Evolutionary conservation across 2,329 filamentous ascomycete species (phyloP).

Genomic region (Beauveria varroae): DNA sequence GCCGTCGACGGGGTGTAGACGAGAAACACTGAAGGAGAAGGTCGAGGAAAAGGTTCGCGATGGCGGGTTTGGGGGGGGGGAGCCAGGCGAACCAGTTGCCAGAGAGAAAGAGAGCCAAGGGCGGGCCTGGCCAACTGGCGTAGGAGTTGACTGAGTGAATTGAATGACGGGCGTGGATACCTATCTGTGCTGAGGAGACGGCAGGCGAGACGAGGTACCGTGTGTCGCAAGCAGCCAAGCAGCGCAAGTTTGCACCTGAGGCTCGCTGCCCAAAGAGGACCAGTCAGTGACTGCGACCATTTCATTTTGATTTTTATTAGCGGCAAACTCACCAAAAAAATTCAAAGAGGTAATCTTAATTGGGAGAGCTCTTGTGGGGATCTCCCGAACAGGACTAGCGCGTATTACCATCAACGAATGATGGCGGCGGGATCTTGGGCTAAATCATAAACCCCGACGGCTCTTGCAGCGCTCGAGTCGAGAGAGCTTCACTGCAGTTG

Average conservation of each 20-base stretch:
- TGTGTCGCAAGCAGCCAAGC: not conserved
- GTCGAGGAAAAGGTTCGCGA: slow-evolving; percentile 8
- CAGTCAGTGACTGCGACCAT: not conserved
- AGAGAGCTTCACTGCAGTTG: not conserved
- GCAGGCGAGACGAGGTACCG: not conserved
- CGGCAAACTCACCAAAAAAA: not conserved
- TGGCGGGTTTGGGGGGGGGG: not conserved
- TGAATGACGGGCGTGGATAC: not conserved
- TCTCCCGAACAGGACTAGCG: not conserved
- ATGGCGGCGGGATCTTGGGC: not conserved
- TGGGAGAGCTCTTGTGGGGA: not conserved
- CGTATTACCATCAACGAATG: not conserved
- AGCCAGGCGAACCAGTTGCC: not conserved
- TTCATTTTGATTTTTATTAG: not conserved
- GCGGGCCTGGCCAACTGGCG: too few species aligned
- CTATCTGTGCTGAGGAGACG: not conserved
- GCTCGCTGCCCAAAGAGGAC: not conserved
- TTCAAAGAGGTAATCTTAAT: not conserved
- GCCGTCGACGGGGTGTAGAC: not conserved
- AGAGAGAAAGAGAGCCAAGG: not conserved
- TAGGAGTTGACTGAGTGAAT: not conserved
- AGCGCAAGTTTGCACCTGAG: not conserved
- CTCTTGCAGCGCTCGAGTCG: not conserved
- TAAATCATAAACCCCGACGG: not conserved
- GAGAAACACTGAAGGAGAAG: not conserved